These are phyloP conservation scores for Verruconis gallopava DNA, from an alignment of 2,329 filamentous ascomycete genomes.

Conservation along the genomic window DNA sequence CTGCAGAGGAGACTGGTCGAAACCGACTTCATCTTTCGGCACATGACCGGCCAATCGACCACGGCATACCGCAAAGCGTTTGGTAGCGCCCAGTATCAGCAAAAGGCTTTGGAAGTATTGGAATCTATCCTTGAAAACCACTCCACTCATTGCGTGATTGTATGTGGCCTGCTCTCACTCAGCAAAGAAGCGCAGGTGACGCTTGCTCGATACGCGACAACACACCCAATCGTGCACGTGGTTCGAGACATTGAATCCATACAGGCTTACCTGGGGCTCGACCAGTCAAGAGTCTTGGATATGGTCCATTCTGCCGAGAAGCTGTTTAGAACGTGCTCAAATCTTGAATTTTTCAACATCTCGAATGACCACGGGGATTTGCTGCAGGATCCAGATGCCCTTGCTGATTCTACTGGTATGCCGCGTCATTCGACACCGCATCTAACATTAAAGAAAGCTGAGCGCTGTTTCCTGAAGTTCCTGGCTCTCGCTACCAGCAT, in stretches of 20 bases:
- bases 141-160: constrained; percentile 50
- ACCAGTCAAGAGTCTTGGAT: constrained; percentile 42
- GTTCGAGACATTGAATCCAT: constrained; percentile 53
- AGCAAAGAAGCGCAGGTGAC: constrained; percentile 49
- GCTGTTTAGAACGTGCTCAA: constrained; percentile 54
- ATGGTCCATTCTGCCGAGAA: constrained; percentile 44
- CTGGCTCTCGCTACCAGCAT: constrained; percentile 46
- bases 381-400: neutral
- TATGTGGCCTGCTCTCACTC: constrained; percentile 57
- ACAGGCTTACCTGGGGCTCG: constrained; percentile 44
- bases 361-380: constrained; percentile 37
- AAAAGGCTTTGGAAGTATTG: constrained; percentile 49
- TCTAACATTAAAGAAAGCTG: constrained; percentile 53
- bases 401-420: neutral
- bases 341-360: constrained; percentile 65
- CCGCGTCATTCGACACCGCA: neutral
- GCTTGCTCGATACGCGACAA: constrained; percentile 48
- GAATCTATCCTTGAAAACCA: constrained; percentile 47
- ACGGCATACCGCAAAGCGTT: constrained; percentile 50
- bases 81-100: constrained; percentile 49
- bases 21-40: constrained; percentile 54
- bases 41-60: constrained; percentile 48
- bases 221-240: constrained; percentile 59
- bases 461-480: constrained; percentile 58
- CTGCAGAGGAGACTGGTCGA: constrained; percentile 57